These are phyloP conservation scores for Annulohypoxylon bovei DNA, from an alignment of 495 filamentous ascomycete species.

Conservation along the genomic window DNA sequence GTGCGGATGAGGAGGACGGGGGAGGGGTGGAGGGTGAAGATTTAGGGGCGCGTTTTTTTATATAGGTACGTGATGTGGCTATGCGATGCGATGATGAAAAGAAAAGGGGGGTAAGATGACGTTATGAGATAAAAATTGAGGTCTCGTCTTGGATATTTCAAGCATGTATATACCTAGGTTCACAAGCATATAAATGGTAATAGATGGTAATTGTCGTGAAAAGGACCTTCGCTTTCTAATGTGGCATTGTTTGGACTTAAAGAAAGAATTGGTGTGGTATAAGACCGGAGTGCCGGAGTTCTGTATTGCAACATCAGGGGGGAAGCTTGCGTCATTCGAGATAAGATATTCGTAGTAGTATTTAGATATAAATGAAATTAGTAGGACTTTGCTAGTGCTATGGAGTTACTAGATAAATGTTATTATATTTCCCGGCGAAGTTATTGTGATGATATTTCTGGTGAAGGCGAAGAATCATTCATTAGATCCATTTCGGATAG, in stretches of 20 bases:
- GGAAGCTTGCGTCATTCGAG: not conserved
- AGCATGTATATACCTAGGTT: not conserved
- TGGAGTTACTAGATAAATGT: too few species aligned
- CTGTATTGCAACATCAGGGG: not conserved
- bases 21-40: slow-evolving; percentile 41
- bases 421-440: too few species aligned
- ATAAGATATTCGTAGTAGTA: not conserved
- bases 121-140: too few species aligned
- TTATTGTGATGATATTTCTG: too few species aligned
- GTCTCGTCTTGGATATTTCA: too few species aligned
- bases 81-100: not conserved
- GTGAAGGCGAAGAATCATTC: not conserved
- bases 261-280: not conserved
- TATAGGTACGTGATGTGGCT: too few species aligned
- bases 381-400: too few species aligned
- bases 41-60: slow-evolving; percentile 14
- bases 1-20: slow-evolving; percentile 49
- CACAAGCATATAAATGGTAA: not conserved
- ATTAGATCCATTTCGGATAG: not conserved
- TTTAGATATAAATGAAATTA: too few species aligned
- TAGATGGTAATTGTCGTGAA: not conserved
- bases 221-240: not conserved
- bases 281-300: not conserved
- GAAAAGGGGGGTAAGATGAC: not conserved
- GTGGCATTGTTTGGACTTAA: not conserved